A percentile compares a stretch with the other conserved stretches of the same genome.
Evolutionary conservation across 2,329 filamentous ascomycete genomes (phyloP).

Genomic region (Diplodia scrobiculata): DNA sequence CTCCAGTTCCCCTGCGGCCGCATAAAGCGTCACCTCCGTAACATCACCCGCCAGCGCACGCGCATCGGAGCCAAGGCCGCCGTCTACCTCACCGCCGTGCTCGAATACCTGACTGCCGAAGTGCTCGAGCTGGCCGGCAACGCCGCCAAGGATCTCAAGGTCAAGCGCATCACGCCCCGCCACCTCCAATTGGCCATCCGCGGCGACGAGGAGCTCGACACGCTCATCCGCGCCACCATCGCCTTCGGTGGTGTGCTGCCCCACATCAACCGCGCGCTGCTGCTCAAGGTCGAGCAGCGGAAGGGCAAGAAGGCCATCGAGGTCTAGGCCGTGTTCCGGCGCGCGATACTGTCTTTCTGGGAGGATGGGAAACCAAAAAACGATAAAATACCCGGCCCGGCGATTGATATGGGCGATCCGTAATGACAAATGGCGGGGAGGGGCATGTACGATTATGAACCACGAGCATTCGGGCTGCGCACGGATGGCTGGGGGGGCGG

Average conservation of each 20-base stretch:
- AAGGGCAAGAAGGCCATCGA: constrained; percentile 70
- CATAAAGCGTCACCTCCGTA: constrained; percentile 99
- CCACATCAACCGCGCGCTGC: constrained; percentile 95
- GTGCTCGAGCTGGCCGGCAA: constrained; percentile 98
- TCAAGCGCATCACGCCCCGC: constrained; percentile 98
- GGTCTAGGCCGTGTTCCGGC: constrained; percentile 30
- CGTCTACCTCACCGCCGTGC: constrained; percentile 95
- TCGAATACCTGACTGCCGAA: constrained; percentile 97
- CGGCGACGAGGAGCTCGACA: constrained; percentile 97
- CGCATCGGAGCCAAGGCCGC: constrained; percentile 98
- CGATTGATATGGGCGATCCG: constrained; percentile 26
- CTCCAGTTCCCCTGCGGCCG: constrained; percentile 94
- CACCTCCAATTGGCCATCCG: constrained; percentile 97
- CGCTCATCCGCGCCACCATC: constrained; percentile 94
- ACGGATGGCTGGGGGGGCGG: background rate
- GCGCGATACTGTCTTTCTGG: constrained; percentile 17
- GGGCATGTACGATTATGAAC: constrained; percentile 24
- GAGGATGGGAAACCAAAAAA: constrained; percentile 23
- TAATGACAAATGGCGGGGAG: constrained; percentile 24
- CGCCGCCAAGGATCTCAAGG: constrained; percentile 98
- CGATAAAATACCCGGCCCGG: constrained; percentile 27
- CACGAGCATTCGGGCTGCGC: constrained; percentile 12
- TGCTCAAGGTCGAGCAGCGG: constrained; percentile 97
- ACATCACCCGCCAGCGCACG: constrained; percentile 99
- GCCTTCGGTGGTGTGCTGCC: constrained; percentile 97